Conservation (phyloP, 257 asterid genomes). For the Jasminum sambac region DNA sequence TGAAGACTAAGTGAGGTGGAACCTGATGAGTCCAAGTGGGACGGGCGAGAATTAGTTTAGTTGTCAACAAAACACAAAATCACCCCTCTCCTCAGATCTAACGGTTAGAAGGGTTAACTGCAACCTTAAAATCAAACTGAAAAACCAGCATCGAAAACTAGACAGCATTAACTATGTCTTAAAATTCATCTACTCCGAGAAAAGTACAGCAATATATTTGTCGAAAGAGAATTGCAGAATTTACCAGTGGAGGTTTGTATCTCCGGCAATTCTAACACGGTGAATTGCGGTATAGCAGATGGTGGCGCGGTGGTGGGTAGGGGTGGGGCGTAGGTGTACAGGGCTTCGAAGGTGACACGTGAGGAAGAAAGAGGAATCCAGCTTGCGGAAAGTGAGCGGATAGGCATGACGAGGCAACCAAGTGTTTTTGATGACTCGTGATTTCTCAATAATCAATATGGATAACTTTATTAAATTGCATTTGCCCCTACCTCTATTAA, state of each 20-base stretch:
- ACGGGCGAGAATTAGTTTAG: constrained; percentile 14
- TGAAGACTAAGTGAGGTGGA: constrained; percentile 43
- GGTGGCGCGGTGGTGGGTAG: neutral
- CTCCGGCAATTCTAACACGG: constrained; percentile 8
- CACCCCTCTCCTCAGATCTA: constrained; percentile 24
- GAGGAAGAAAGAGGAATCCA: constrained; percentile 38
- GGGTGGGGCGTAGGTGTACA: constrained; percentile 7
- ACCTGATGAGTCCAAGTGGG: constrained; percentile 37
- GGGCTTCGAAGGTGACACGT: constrained; percentile 62
- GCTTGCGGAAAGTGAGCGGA: constrained; percentile 47
- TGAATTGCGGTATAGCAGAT: neutral
- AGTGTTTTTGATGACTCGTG: constrained; percentile 30
- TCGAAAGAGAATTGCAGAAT: neutral
- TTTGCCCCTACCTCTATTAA: neutral
- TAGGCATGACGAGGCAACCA: constrained; percentile 48
- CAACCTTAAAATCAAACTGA: neutral
- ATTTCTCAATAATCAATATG: constrained; percentile 4
- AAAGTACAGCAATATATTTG: neutral
- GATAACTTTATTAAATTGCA: constrained; percentile 27
- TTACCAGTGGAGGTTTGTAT: constrained; percentile 3
- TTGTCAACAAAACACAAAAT: constrained; percentile 8
- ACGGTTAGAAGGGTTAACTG: constrained; percentile 20
- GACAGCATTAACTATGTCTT: constrained; percentile 1
- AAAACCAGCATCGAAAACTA: neutral
- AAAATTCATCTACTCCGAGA: neutral